Evolutionary conservation across 2,329 filamentous ascomycete species (phyloP), one percentile per base, ranked within the genome.

Genomic region (Blastomyces silverae): DNA sequence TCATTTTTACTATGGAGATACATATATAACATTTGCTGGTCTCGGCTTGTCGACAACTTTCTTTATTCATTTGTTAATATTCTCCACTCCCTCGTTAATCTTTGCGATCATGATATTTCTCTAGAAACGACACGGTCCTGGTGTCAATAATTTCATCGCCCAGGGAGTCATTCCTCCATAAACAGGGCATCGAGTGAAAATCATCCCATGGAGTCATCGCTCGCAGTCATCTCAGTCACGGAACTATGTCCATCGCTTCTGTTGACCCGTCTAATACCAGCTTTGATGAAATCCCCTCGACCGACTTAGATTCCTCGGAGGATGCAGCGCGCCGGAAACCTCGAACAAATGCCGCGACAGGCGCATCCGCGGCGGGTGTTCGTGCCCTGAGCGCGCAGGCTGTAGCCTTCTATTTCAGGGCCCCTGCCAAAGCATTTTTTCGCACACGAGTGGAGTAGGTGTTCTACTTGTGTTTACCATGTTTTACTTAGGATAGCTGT

Each of bases 351-450:
- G 83, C 85, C 17, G 82, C 84, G 15, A 87, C 85, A 20, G 92
- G 90, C 59, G 89, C 90, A n/a, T 92, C 90, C 28, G 92, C 92
- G 4, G 92, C 92, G 28, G 86, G 90, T 52, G 89, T 92, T 68
- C 89, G 92, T 58, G 92, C 92, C 37, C 76, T 96, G 67, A 92
- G 89, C 70, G 89, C 91, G 8, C 89, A 95, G 73, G 82, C 91
- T 71, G 84, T 96, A 64, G 88, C 91, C 31, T 96, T 96, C 71
- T 97, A 96, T 79, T 97, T 96, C 74, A 84, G 92, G 64, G 91
- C 91, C 0, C 92, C 92, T 0, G 89, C 92, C 63, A 96, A 96
- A 78, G 90, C 92, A 20, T 97, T 97, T 75, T 96, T 97, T 78
- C 86, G 91, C 67, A 92, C 90, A 0, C 82, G 92, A 65, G 91